Evolutionary conservation across 495 filamentous ascomycete genomes (phyloP).

Genomic region (Gamarada debralockiae): DNA sequence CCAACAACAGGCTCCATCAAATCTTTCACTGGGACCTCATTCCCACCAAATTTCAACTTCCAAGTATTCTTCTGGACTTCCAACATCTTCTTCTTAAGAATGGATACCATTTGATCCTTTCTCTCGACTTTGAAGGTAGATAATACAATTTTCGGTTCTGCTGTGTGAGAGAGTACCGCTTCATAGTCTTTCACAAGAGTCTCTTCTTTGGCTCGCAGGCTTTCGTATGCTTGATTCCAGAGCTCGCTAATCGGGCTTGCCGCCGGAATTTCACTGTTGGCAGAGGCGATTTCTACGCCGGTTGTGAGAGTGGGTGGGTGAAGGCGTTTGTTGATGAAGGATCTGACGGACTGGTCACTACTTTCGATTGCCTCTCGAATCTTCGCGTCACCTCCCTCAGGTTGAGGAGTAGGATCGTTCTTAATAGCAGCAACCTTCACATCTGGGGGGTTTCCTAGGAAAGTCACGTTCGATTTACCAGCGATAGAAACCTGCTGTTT

Average conservation of each 20-base stretch:
- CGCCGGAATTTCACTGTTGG: too few species aligned
- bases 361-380: too few species aligned
- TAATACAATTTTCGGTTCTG: not conserved
- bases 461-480: too few species aligned
- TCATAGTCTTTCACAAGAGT: constrained; percentile 2
- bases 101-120: not conserved
- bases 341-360: too few species aligned
- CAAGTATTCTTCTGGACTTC: constrained; percentile 7
- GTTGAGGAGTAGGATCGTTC: too few species aligned
- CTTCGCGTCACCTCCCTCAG: too few species aligned
- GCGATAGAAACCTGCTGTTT: too few species aligned
- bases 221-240: constrained; percentile 14
- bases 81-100: constrained; percentile 10
- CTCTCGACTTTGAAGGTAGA: not conserved
- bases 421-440: too few species aligned
- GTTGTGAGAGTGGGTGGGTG: too few species aligned
- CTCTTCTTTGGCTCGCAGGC: not conserved
- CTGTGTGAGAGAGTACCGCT: not conserved
- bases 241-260: constrained; percentile 7
- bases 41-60: constrained; percentile 12
- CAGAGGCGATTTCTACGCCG: too few species aligned
- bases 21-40: constrained; percentile 4
- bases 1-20: not conserved
- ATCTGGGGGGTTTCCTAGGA: too few species aligned
- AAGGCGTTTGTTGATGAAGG: too few species aligned